These are phyloP conservation scores for Pythium brassicae DNA, from an alignment of 352 stramenopile species.

Conservation along the genomic window DNA sequence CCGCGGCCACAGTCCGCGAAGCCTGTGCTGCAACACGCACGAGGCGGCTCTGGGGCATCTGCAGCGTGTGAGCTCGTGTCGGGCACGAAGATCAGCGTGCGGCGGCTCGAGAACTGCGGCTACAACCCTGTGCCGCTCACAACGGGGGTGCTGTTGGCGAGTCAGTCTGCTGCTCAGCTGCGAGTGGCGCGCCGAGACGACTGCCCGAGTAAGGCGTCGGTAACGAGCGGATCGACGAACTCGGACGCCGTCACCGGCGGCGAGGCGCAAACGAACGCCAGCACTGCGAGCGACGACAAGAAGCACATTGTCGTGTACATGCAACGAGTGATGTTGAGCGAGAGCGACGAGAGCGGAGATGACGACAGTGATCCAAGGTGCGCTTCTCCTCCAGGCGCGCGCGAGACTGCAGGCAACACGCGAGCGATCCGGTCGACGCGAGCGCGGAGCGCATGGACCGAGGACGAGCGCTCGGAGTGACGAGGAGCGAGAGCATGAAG, in stretches of 20 bases:
- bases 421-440: not conserved
- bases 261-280: not conserved
- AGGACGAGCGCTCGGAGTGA: not conserved
- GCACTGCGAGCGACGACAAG: slow-evolving; percentile 2
- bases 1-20: slow-evolving; percentile 48
- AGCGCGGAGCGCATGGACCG: too few species aligned
- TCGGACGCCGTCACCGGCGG: not conserved
- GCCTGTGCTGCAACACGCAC: slow-evolving; percentile 23
- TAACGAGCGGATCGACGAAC: not conserved
- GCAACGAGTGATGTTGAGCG: slow-evolving; percentile 23
- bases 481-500: too few species aligned
- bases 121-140: slow-evolving; percentile 24
- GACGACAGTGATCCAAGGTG: not conserved
- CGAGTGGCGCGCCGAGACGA: slow-evolving; percentile 1
- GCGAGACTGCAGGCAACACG: not conserved
- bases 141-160: slow-evolving; percentile 11
- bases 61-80: slow-evolving; percentile 5
- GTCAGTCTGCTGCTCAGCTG: slow-evolving; percentile 18
- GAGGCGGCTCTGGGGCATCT: not conserved
- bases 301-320: slow-evolving; percentile 40
- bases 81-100: slow-evolving; percentile 23
- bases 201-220: not conserved
- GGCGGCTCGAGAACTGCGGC: slow-evolving; percentile 26
- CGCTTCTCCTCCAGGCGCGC: not conserved
- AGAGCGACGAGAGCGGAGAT: slow-evolving; percentile 4